Evolutionary conservation across 164 flowering plant species (phyloP), one percentile per base, ranked within the genome.

Genomic region (Warburgia ugandensis): DNA sequence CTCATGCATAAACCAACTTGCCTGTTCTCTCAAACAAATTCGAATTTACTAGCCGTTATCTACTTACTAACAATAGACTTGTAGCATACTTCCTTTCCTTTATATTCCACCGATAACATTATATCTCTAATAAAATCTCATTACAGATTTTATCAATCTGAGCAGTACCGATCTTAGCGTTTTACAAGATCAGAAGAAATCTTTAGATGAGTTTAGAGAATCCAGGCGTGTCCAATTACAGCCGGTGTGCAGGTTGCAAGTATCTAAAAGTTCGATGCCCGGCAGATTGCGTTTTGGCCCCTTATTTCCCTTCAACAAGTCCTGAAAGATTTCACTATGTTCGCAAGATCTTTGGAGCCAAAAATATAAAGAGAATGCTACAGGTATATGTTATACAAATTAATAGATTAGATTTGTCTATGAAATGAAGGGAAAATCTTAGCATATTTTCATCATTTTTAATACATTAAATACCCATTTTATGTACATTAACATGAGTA

Each of bases 301-400:
- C 73, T 12, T 62, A 69, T 43, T 69, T 69, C 38, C 69, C 69
- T 16, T 61, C 69, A 3, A 29, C 29, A 2, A 23, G 61, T 36
- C 67, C 73, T 10, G 58, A 55, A 17, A 61, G 69, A 69, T 65
- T 69, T 42, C 48, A 58, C 6, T 50, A 12, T 43, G 73, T 58
- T 40, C 73, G 65, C 28, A 64, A 43, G 37, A 61, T 69, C 61
- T 69, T 65, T 47, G 73, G 73, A 36, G 67, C 67, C 44, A 58
- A 67, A 64, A 69, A 69, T 39, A 42, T 58, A 22, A 58, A 36
- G 27, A 69, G 47, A 42, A 65, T 62, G 63, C 44, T 69, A 26
- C 50, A 50, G 67, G 73, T 69, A 60, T 14, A 23, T 2, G 2
- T 9, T 4, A 29, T 1, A 12, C 12, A 13, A 16, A 9, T n/a